These are phyloP conservation scores for Magnaporthales sp. DNA, from an alignment of 2,329 filamentous ascomycete species.

Conservation along the genomic window DNA sequence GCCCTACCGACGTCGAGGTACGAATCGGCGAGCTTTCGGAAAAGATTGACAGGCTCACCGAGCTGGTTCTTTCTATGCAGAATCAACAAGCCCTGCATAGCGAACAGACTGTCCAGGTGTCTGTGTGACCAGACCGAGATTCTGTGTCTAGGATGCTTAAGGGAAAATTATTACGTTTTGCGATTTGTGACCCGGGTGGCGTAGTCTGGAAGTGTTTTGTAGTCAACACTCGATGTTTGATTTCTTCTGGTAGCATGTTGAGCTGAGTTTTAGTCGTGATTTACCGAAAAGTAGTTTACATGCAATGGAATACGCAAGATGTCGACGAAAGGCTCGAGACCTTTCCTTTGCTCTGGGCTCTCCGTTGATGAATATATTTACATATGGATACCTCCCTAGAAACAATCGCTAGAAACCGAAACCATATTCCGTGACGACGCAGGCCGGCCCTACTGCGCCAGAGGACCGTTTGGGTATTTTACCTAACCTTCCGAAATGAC, in stretches of 20 bases:
- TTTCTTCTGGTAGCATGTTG: not conserved
- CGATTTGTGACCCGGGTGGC: not conserved
- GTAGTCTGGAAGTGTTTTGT: not conserved
- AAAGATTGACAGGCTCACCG: conserved; percentile 52
- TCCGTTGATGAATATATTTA: not conserved
- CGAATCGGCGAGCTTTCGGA: conserved; percentile 44
- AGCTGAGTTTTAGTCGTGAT: not conserved
- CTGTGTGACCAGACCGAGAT: not conserved
- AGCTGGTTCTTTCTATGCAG: conserved; percentile 42
- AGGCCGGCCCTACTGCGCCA: not conserved
- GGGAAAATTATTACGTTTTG: not conserved
- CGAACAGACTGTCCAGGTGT: not conserved
- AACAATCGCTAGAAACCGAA: not conserved
- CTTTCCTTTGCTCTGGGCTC: not conserved
- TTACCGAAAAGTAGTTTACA: not conserved
- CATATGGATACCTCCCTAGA: not conserved
- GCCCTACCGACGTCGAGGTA: conserved; percentile 19
- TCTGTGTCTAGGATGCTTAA: not conserved
- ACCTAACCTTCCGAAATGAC: not conserved
- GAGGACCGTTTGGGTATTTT: not conserved
- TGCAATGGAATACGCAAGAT: not conserved
- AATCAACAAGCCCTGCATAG: conserved; percentile 14
- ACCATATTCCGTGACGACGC: not conserved
- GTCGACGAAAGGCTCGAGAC: not conserved
- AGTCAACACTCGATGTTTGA: not conserved